Percentiles rank a stretch among this genome's conserved stretches.
Evolutionary conservation across 352 stramenopile species (phyloP).

Genomic region (Globisporangium cederbergense): DNA sequence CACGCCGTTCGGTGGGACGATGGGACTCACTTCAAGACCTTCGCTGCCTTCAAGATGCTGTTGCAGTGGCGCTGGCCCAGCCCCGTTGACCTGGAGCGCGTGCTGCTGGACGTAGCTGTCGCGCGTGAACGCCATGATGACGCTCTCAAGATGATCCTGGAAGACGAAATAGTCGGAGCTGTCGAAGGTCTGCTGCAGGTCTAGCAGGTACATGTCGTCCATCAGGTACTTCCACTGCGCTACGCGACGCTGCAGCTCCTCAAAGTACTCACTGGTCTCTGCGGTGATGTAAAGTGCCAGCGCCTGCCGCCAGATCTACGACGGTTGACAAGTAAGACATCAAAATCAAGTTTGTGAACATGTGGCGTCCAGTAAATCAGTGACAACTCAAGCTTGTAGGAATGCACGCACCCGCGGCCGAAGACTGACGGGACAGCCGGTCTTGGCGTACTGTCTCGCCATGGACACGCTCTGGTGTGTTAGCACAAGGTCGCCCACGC

Average conservation of each 20-base stretch:
- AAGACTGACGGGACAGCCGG: slow-evolving; percentile 54
- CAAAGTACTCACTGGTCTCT: slow-evolving; percentile 43
- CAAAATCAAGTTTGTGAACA: slow-evolving; percentile 3
- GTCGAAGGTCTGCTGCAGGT: slow-evolving; percentile 75
- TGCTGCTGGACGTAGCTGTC: slow-evolving; percentile 44
- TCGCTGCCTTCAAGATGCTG: background rate
- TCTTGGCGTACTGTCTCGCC: slow-evolving; percentile 76
- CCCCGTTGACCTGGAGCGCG: slow-evolving; percentile 50
- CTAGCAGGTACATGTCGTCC: slow-evolving; percentile 78
- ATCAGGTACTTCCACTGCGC: slow-evolving; percentile 47
- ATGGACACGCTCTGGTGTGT: slow-evolving; percentile 62
- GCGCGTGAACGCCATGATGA: slow-evolving; percentile 71
- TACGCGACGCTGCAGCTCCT: slow-evolving; percentile 37
- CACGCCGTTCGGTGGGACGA: slow-evolving; percentile 63
- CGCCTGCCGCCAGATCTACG: slow-evolving; percentile 60
- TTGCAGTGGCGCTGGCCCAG: slow-evolving; percentile 19
- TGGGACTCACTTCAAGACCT: slow-evolving; percentile 2
- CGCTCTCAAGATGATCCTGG: slow-evolving; percentile 65
- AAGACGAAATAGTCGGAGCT: slow-evolving; percentile 84
- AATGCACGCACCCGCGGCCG: slow-evolving; percentile 35
- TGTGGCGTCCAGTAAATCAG: too few relatives aligned
- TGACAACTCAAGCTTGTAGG: too few relatives aligned
- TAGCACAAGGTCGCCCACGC: slow-evolving; percentile 62
- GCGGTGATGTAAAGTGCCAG: slow-evolving; percentile 31
- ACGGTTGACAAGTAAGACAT: background rate